Conservation (phyloP, 1,284 basidiomycete genomes). For the Ustilago xerochloae region DNA sequence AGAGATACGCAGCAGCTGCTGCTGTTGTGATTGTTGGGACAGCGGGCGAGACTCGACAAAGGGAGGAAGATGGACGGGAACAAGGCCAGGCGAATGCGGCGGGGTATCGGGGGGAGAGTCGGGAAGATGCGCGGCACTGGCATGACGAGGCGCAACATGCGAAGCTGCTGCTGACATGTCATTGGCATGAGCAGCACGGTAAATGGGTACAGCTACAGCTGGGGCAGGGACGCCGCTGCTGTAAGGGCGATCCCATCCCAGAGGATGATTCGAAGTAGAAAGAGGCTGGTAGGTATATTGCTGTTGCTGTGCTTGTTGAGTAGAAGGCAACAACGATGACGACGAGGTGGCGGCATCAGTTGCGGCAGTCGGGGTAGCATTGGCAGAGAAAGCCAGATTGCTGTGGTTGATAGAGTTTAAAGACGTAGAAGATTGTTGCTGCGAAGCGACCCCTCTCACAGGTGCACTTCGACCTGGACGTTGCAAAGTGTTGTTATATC, state of each 20-base stretch:
- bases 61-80: slow-evolving; percentile 13
- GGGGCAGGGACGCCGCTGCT: slow-evolving; percentile 49
- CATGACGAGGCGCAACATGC: slow-evolving; percentile 7
- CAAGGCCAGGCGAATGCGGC: slow-evolving; percentile 43
- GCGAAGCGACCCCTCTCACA: slow-evolving; percentile 63
- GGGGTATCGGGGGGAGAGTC: slow-evolving; percentile 55
- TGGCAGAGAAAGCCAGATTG: neutral
- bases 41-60: slow-evolving; percentile 10
- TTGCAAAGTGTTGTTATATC: slow-evolving; percentile 32
- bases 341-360: too few relatives aligned
- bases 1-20: slow-evolving; percentile 9
- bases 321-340: neutral
- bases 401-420: neutral
- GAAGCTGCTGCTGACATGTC: neutral
- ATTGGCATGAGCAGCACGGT: slow-evolving; percentile 24
- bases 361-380: neutral
- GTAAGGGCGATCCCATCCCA: slow-evolving; percentile 35
- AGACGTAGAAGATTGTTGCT: slow-evolving; percentile 28
- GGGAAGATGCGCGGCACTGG: slow-evolving; percentile 27
- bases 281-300: slow-evolving; percentile 3
- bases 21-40: slow-evolving; percentile 5
- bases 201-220: slow-evolving; percentile 46
- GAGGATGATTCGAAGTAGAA: slow-evolving; percentile 8
- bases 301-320: slow-evolving; percentile 1
- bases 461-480: slow-evolving; percentile 58